These are phyloP conservation scores for Ophiocordyceps camponoti-rufipedis DNA, from an alignment of 2,329 filamentous ascomycete species.

Conservation along the genomic window DNA sequence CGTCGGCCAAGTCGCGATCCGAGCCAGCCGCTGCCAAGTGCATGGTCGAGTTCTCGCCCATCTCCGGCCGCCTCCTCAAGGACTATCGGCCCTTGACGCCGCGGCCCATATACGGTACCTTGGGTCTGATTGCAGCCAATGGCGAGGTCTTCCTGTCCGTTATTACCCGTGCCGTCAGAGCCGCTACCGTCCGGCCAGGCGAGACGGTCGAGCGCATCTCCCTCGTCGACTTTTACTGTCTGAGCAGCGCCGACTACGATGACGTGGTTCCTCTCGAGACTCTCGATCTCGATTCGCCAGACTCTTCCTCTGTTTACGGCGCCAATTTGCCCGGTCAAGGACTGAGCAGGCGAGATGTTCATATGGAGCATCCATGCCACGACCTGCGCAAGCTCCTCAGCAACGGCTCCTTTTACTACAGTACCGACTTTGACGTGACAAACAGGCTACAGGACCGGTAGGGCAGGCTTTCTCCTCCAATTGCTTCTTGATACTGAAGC, in stretches of 20 bases:
- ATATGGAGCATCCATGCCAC: constrained; percentile 73
- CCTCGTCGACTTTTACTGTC: constrained; percentile 79
- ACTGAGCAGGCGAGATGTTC: constrained; percentile 47
- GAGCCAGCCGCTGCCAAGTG: constrained; percentile 41
- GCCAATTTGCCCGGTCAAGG: constrained; percentile 19
- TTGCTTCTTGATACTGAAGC: constrained; percentile 4
- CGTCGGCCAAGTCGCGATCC: constrained; percentile 24
- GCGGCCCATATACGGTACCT: constrained; percentile 62
- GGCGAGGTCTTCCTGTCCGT: constrained; percentile 83
- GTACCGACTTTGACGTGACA: constrained; percentile 92
- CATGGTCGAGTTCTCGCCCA: constrained; percentile 70
- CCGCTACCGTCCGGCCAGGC: constrained; percentile 67
- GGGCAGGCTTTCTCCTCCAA: constrained; percentile 2
- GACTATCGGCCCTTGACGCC: constrained; percentile 63
- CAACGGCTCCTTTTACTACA: constrained; percentile 95
- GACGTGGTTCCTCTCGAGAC: constrained; percentile 43
- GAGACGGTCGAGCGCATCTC: constrained; percentile 81
- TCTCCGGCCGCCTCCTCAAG: constrained; percentile 45
- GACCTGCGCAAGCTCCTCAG: constrained; percentile 82
- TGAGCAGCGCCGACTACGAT: constrained; percentile 78
- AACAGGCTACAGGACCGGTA: constrained; percentile 80
- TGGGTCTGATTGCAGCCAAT: constrained; percentile 71
- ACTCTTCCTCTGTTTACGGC: constrained; percentile 27
- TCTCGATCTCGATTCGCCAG: constrained; percentile 28
- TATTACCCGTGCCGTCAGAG: constrained; percentile 60